Conservation (phyloP, 1,284 basidiomycete species). For the Veloporphyrellus conicus region DNA sequence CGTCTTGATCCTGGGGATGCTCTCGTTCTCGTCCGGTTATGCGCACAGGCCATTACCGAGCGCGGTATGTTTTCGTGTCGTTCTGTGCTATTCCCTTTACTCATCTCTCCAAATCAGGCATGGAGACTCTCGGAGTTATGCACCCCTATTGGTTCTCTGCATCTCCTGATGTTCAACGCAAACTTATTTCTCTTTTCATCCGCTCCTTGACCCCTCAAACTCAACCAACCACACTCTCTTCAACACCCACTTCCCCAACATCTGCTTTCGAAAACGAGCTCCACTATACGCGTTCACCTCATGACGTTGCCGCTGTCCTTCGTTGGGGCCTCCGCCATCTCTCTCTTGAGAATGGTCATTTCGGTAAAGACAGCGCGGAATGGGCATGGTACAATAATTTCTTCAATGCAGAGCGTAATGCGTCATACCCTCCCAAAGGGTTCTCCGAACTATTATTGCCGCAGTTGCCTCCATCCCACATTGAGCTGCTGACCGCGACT, state of each 20-base stretch:
- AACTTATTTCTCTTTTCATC: conserved; percentile 67
- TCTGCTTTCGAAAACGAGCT: conserved; percentile 61
- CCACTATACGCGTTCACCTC: conserved; percentile 56
- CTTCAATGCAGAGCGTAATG: conserved; percentile 50
- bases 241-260: conserved; percentile 41
- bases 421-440: conserved; percentile 54
- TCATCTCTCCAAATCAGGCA: conserved; percentile 40
- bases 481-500: conserved; percentile 52
- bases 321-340: conserved; percentile 75
- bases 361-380: conserved; percentile 44
- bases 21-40: conserved; percentile 57
- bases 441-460: conserved; percentile 59
- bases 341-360: conserved; percentile 48
- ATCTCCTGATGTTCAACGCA: conserved; percentile 60
- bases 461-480: conserved; percentile 50
- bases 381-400: conserved; percentile 65
- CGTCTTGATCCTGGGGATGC: conserved; percentile 58
- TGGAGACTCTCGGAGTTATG: conserved; percentile 74
- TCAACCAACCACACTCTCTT: conserved; percentile 45
- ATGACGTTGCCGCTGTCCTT: conserved; percentile 73
- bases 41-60: conserved; percentile 57
- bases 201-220: conserved; percentile 52
- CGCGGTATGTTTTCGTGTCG: conserved; percentile 44
- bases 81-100: background rate
- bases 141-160: conserved; percentile 76